phyloP scores from a whole-genome alignment of 2,329 filamentous ascomycete species.

The Leptographium radiaticola region DNA sequence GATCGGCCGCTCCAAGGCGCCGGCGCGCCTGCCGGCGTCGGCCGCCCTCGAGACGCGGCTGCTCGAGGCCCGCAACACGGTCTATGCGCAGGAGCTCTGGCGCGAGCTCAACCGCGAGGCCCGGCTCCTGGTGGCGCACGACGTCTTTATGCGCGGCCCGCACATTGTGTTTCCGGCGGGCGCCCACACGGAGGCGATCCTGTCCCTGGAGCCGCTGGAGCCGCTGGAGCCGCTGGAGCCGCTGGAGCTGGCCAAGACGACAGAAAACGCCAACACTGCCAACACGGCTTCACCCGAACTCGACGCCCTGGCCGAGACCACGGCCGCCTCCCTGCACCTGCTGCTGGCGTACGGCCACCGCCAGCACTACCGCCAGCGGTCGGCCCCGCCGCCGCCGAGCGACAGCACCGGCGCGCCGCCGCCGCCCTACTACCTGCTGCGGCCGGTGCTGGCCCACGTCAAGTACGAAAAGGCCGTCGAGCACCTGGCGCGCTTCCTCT shows the following conservation, averaged over 20 bases:
- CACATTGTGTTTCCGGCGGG: constrained; percentile 42
- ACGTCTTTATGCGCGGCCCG: constrained; percentile 50
- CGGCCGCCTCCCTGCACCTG: constrained; percentile 57
- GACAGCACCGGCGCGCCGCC: constrained; percentile 24
- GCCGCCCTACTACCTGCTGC: constrained; percentile 35
- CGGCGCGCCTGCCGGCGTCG: constrained; percentile 41
- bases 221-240: constrained; percentile 18
- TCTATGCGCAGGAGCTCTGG: constrained; percentile 79
- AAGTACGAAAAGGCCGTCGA: constrained; percentile 28
- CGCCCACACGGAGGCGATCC: constrained; percentile 41
- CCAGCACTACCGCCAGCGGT: constrained; percentile 47
- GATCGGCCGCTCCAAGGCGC: constrained; percentile 41
- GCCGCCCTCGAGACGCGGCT: constrained; percentile 54
- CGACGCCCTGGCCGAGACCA: constrained; percentile 46
- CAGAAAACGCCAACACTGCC: background rate
- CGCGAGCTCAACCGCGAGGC: constrained; percentile 79
- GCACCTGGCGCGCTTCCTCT: constrained; percentile 26
- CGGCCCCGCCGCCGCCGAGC: constrained; percentile 34
- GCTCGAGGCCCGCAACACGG: constrained; percentile 61
- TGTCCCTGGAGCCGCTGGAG: constrained; percentile 56
- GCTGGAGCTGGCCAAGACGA: background rate
- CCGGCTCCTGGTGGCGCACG: constrained; percentile 55
- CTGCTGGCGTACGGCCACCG: constrained; percentile 67
- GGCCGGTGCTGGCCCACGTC: constrained; percentile 36
- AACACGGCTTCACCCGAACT: too few relatives aligned